phyloP scores from a whole-genome alignment of 2,329 filamentous ascomycete genomes.

The Fusarium palustre region DNA sequence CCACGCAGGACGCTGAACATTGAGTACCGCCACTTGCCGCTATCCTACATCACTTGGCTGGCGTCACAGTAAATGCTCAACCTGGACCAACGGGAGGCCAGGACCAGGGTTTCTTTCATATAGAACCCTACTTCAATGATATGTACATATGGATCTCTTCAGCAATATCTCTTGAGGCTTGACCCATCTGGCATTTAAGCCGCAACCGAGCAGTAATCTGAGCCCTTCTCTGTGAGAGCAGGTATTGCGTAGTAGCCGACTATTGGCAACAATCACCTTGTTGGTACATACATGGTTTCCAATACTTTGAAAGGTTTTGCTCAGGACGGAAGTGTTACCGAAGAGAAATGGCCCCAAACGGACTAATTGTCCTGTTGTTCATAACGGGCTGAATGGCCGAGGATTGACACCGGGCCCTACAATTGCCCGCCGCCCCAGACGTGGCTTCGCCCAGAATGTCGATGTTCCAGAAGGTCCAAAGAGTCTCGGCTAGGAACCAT shows the following conservation, averaged over 20 bases:
- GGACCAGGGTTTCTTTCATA: slow-evolving; percentile 26
- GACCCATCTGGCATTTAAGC: slow-evolving; percentile 11
- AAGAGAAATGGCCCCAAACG: slow-evolving; percentile 28
- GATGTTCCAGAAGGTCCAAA: slow-evolving; percentile 46
- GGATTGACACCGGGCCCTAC: slow-evolving; percentile 21
- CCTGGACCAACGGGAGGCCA: slow-evolving; percentile 34
- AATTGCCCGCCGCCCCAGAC: slow-evolving; percentile 28
- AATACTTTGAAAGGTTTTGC: slow-evolving; percentile 39
- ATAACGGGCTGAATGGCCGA: slow-evolving; percentile 6
- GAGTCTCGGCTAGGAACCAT: slow-evolving; percentile 21
- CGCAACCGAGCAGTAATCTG: slow-evolving; percentile 40
- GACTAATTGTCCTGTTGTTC: slow-evolving; percentile 33
- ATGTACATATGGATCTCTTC: slow-evolving; percentile 21
- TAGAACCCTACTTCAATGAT: slow-evolving; percentile 1
- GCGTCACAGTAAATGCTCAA: slow-evolving; percentile 33
- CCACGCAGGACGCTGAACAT: neutral
- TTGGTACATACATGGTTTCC: slow-evolving; percentile 30
- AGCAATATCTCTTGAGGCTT: slow-evolving; percentile 11
- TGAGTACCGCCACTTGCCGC: slow-evolving; percentile 9
- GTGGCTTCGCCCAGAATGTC: slow-evolving; percentile 35
- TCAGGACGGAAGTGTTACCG: slow-evolving; percentile 41
- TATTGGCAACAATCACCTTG: slow-evolving; percentile 23
- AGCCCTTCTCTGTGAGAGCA: slow-evolving; percentile 29
- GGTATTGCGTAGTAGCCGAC: slow-evolving; percentile 22
- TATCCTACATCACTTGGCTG: slow-evolving; percentile 32